Evolutionary conservation across 1,139 yeast species (phyloP), one percentile per base, ranked within the genome.

Genomic region (Blastobotrys elegans): DNA sequence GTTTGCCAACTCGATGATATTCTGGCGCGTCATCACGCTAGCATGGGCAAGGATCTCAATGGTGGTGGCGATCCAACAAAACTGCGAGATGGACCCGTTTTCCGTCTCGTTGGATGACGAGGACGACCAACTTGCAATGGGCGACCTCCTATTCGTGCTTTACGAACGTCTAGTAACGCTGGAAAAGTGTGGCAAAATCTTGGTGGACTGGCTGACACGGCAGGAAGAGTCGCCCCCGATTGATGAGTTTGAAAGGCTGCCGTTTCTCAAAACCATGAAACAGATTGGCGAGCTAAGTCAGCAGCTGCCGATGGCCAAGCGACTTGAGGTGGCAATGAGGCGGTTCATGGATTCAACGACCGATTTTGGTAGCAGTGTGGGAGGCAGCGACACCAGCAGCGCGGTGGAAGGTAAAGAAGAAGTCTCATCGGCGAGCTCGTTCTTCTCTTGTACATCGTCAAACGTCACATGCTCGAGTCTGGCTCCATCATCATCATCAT

Each of bases 311-410:
- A 29, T 16, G 18, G 34, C 41, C 3, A 43, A 43, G 36, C 26
- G 46, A 20, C 26, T 43, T 14, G 46, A 43, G n/a, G 46, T 43
- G 26, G 40, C 46, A 17, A 32, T 43, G 46, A 20, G 46, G 31
- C 41, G 17, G 16, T 20, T 43, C 34, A 20, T n/a, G 17, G 46
- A 43, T 30, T 36, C 46, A 4, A 37, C 24, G 22, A 32, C 46
- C 7, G 46, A 43, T 36, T 36, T 36, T 35, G 40, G 40, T 6
- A 26, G 40, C 21, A 13, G 5, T 14, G 21, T 11, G 17, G 13
- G 17, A 17, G 38, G 38, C 14, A 34, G 38, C 24, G 38, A 34
- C 24, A 4, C 26, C 24, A 34, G 38, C 26, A 17, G 24, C 27
- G n/a, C n/a, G n/a, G n/a, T n/a, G n/a, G n/a, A n/a, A n/a, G n/a